Evolutionary conservation across 1,139 yeast genomes (phyloP), one percentile per base, ranked within the genome.

Genomic region (Debaryomyces sp.): DNA sequence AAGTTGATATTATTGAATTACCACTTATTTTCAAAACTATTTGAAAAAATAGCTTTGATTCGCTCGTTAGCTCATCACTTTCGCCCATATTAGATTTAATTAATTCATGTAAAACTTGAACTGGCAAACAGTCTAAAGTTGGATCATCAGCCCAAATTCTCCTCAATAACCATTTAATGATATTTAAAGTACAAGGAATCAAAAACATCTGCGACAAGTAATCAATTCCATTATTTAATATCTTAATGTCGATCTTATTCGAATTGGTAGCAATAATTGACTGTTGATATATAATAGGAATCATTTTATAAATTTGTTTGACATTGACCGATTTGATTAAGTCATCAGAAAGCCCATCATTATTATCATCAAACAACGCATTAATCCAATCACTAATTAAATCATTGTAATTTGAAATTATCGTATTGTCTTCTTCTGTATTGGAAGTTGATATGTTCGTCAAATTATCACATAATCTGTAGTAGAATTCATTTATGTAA

Each of bases 291-390:
- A 92, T 81, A 5, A 82, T 73, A 0, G 97, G 96, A 13, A 90
- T 79, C 41, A 92, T 64, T 37, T 77, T 76, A 51, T 87, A 81
- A 44, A 89, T 80, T 50, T 89, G 94, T 56, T 84, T 82, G 22
- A 87, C 80, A 17, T 84, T 75, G 2, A 89, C 81, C 5, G 84
- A 73, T 55, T 84, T 81, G 60, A 91, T 82, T 48, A 91, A 70
- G 32, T 87, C 92, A 64, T 92, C 97, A 0, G 96, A 84, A 38
- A 92, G 81, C 2, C 97, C 96, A 47, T 91, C 95, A 39, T 89
- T 82, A 43, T 64, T 62, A 49, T 73, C 79, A 51, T 89, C 92
- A 67, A 89, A 91, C 42, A 92, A 66, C 1, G 95, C 94, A 38
- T 80, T 73, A 39, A 89, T 79, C 98, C 98, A 92, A 37, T 83